Base-by-base conservation (phyloP, 2,329 filamentous ascomycete species). In the Aspergillus brunneoviolaceus region DNA sequence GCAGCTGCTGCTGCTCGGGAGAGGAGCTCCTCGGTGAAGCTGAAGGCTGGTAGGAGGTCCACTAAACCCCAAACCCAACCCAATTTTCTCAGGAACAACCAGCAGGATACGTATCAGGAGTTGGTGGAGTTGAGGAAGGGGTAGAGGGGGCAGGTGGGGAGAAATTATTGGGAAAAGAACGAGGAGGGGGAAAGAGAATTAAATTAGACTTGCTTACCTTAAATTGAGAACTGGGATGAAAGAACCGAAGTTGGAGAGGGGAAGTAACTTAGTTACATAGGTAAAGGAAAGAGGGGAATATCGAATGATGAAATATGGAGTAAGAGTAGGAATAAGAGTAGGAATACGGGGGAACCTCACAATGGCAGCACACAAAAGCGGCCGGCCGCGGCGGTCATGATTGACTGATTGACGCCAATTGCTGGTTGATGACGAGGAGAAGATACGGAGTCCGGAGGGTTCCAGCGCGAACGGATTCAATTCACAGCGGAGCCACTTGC, bases 401-500 rank as follows among this genome's bases (percentile, higher is more conserved):
- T 23, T 23, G 23, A 23, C 23, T 23, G 27, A 29, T 29, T 29
- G 23, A 23, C 23, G 27, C 27, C 9, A 9, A 9, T 29, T 29
- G 27, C 27, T 29, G 27, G 27, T 29, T 35, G 50, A 42, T 19
- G 51, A 39, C n/a, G 33, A 51, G 23, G 50, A 39, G 14, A 33
- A 42, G 21, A 49, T 31, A 47, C 51, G 49, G 12, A 39, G 51
- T 31, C 45, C 48, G 21, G 19, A 23, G 47, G 42, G 45, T 21
- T 29, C 42, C 54, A 45, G 42, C 11, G 50, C 14, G 21, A 25
- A 50, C 27, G 55, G 55, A 58, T 58, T 58, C 33, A 58, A 5
- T 54, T 58, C 45, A 16, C 21, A 29, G 51, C 51, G 55, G 55
- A 63, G 61, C 61, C 61, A 60, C 61, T 53, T 62, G 49, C 49